Base-by-base conservation (phyloP, 495 filamentous ascomycete genomes). In the Aspergillus egyptiacus region DNA sequence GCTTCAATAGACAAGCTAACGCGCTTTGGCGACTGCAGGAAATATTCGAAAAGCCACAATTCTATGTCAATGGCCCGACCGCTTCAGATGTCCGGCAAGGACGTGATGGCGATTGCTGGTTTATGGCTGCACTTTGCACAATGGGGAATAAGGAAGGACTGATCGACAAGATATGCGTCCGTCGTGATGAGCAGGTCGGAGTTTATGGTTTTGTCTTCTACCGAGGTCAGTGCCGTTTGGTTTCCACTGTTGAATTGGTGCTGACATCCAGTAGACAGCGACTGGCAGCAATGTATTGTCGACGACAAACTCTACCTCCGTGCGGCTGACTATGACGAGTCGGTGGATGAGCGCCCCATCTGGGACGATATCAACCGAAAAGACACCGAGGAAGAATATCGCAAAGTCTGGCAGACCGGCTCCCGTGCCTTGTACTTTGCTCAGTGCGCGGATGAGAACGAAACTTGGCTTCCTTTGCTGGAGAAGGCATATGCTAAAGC, bases 401-500 rank as follows among this genome's bases (percentile, higher is more conserved):
- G 83, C 27, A 78, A 77, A 44, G 77, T 76, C 2, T 87, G 83
- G 64, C 89, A 94, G 63, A 84, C 78, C 3, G 84, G 84, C 6
- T 90, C 85, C 5, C 75, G 81, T 17, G 86, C 90, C 0, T 62
- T 97, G 5, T 90, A 87, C 55, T 95, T 94, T 69, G 88, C 89
- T 1, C 86, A 89, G 56, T 95, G 90, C 64, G 78, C 80, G 54
- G 80, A 90, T 58, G 74, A 80, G 19, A 91, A 94, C 59, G 91
- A 97, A 69, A 97, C 89, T 0, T 97, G 91, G 91, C 71, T 97
- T 20, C 91, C 91, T 1, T 68, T 97, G 37, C 77, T 97, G 3
- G 91, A 97, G 60, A 97, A 97, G 65, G 91, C 91, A 0, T 97
- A 93, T 66, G 91, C 91, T 36, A 97, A 97, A 64, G 90, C 89